Conservation (phyloP, 1,139 yeast genomes). For the Zhuliangozyma parablackwelliae region DNA sequence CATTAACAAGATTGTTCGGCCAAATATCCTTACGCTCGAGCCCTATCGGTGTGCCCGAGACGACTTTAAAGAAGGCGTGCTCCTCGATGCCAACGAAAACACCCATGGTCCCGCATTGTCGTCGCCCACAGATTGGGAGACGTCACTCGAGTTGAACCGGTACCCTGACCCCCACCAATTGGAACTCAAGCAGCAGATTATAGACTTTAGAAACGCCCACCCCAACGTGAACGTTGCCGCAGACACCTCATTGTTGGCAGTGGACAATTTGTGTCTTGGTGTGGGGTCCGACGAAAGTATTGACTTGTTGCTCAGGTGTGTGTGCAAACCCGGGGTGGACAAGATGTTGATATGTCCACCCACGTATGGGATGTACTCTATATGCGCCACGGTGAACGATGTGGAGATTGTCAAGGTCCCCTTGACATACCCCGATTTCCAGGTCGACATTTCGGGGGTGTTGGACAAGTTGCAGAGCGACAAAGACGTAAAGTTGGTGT, state of each 20-base stretch:
- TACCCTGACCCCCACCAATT: slow-evolving; percentile 96
- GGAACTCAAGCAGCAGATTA: slow-evolving; percentile 68
- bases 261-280: slow-evolving; percentile 81
- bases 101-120: slow-evolving; percentile 82
- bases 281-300: slow-evolving; percentile 98
- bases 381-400: slow-evolving; percentile 87
- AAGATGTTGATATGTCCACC: slow-evolving; percentile 89
- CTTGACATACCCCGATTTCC: slow-evolving; percentile 53
- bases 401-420: slow-evolving; percentile 75
- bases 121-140: slow-evolving; percentile 20
- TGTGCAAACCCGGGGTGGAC: slow-evolving; percentile 78
- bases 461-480: slow-evolving; percentile 51
- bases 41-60: slow-evolving; percentile 97
- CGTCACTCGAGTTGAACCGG: slow-evolving; percentile 60
- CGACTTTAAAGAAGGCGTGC: slow-evolving; percentile 78
- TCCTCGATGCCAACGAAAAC: slow-evolving; percentile 94
- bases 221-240: slow-evolving; percentile 22
- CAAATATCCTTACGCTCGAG: slow-evolving; percentile 72
- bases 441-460: slow-evolving; percentile 58
- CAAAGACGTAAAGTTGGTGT: slow-evolving; percentile 62
- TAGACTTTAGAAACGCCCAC: slow-evolving; percentile 62
- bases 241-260: slow-evolving; percentile 26
- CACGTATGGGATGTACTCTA: slow-evolving; percentile 94
- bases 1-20: slow-evolving; percentile 63
- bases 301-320: slow-evolving; percentile 80